Conservation (phyloP, 2,329 filamentous ascomycete genomes). For the Aspergillus floridensis region DNA sequence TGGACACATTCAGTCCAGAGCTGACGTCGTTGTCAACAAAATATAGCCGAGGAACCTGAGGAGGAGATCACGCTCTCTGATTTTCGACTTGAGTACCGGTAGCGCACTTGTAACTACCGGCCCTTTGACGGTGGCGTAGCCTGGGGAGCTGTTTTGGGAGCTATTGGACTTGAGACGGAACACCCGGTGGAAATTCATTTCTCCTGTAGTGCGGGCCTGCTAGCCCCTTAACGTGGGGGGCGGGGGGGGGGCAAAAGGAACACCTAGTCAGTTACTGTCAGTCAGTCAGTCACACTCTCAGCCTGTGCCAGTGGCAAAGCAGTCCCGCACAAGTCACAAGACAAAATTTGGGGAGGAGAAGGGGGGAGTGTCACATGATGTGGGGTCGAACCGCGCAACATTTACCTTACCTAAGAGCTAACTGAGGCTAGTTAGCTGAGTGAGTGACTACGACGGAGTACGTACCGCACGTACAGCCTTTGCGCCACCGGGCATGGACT, state of each 20-base stretch:
- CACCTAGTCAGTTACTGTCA: not conserved
- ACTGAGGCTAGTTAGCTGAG: not conserved
- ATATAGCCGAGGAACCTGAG: constrained; percentile 13
- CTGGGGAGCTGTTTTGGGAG: not conserved
- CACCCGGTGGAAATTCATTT: not conserved
- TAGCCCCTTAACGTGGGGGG: constrained; percentile 1
- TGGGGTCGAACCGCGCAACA: constrained; percentile 17
- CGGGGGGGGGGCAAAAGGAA: not conserved
- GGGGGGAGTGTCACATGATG: constrained; percentile 22
- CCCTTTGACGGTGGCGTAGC: constrained; percentile 3
- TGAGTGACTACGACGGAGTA: no score
- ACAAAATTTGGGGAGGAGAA: constrained; percentile 2
- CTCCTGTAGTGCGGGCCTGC: not conserved
- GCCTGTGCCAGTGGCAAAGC: constrained; percentile 2
- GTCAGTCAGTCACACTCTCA: not conserved
- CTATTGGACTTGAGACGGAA: not conserved
- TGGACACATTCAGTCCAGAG: not conserved
- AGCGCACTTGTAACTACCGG: not conserved
- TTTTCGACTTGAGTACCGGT: not conserved
- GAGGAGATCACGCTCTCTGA: not conserved
- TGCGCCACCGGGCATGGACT: not conserved
- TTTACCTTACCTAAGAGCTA: not conserved
- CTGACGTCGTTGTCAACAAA: constrained; percentile 3
- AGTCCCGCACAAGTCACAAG: constrained; percentile 20
- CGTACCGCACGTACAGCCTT: no score